Conservation (phyloP, 2,329 filamentous ascomycete genomes). For the Aspergillus sp. region DNA sequence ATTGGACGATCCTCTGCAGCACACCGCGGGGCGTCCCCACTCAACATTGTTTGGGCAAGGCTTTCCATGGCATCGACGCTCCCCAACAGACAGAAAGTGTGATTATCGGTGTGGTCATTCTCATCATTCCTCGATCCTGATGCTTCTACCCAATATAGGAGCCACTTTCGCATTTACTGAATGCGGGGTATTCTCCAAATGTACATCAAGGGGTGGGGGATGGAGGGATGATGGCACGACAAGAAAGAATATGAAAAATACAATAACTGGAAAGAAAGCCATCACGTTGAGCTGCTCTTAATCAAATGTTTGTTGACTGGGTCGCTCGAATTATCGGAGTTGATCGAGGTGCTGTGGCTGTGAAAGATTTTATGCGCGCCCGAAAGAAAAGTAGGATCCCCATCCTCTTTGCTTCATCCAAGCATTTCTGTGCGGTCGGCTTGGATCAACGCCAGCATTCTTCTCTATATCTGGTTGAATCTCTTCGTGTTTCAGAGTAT, state of each 20-base stretch:
- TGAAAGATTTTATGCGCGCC: constrained; percentile 4
- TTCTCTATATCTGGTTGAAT: constrained; percentile 17
- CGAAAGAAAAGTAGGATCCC: constrained; percentile 19
- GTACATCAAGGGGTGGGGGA: neutral
- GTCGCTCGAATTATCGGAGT: neutral
- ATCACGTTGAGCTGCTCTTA: neutral
- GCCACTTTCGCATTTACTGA: neutral
- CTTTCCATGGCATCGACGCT: neutral
- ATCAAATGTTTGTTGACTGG: neutral
- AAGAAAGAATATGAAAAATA: neutral
- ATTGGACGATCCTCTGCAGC: neutral
- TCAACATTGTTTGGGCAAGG: neutral
- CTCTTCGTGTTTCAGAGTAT: neutral
- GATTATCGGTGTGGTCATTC: neutral
- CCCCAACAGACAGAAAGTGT: neutral
- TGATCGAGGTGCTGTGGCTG: neutral
- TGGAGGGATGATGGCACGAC: no score
- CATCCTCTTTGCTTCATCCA: constrained; percentile 11
- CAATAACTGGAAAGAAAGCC: neutral
- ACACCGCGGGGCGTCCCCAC: neutral
- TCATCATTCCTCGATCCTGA: neutral
- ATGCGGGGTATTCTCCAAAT: neutral
- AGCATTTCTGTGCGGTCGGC: neutral
- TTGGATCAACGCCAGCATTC: constrained; percentile 7
- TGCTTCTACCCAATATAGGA: neutral